A percentile compares a stretch with the other conserved stretches of the same genome.
phyloP scores from a whole-genome alignment of 768 basidiomycete species.

The Neoboletus magnificus region DNA sequence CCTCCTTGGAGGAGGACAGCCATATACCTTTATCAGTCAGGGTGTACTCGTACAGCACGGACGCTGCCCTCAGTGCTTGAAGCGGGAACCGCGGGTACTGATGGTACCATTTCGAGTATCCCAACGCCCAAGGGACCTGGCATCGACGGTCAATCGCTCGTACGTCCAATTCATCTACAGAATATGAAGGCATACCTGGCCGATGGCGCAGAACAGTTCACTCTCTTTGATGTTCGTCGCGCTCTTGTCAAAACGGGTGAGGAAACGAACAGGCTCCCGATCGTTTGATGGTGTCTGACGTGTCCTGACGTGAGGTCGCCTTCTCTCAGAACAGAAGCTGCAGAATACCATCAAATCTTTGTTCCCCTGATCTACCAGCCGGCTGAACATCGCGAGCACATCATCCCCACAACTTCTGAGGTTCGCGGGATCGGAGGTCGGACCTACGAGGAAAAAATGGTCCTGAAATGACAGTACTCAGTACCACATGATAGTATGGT shows the following conservation, averaged over 20 bases:
- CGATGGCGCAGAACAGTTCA: conserved; percentile 45
- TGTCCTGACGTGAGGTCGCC: neutral
- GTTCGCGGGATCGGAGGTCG: conserved; percentile 43
- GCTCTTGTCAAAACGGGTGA: conserved; percentile 56
- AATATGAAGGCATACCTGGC: conserved; percentile 35
- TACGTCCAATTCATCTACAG: neutral
- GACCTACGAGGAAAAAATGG: conserved; percentile 51
- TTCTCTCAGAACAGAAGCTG: neutral
- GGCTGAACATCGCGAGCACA: conserved; percentile 44
- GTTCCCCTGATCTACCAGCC: conserved; percentile 45
- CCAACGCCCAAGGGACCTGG: conserved; percentile 52
- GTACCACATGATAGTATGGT: neutral
- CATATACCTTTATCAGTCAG: conserved; percentile 50
- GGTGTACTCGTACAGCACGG: conserved; percentile 49
- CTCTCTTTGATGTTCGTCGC: conserved; percentile 60
- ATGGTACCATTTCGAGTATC: conserved; percentile 57
- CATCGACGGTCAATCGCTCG: neutral
- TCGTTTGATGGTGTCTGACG: conserved; percentile 27
- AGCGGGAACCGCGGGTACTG: conserved; percentile 53
- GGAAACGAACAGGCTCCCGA: conserved; percentile 43
- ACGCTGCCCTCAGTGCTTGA: conserved; percentile 46
- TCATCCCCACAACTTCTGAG: conserved; percentile 31
- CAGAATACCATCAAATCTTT: conserved; percentile 37
- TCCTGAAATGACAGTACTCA: conserved; percentile 32
- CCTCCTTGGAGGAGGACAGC: conserved; percentile 38